These are phyloP conservation scores for Calocybe gangraenosa DNA, from an alignment of 768 basidiomycete genomes.

Conservation along the genomic window DNA sequence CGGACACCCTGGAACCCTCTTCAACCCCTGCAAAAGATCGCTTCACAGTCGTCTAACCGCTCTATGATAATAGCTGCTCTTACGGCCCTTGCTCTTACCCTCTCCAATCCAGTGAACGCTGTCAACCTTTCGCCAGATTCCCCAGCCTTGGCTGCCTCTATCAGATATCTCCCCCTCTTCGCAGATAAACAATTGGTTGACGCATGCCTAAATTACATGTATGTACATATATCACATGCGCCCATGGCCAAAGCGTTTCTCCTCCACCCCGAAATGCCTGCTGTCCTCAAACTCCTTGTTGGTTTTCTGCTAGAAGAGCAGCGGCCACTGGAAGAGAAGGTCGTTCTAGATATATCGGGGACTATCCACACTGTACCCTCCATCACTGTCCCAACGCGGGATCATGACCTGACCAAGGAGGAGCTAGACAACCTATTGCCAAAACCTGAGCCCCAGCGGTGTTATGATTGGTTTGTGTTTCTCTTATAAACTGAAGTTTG, in stretches of 20 bases:
- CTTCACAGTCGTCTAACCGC: conserved; percentile 60
- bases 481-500: not conserved
- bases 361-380: conserved; percentile 56
- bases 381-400: conserved; percentile 38
- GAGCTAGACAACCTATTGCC: conserved; percentile 58
- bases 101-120: conserved; percentile 58
- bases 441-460: conserved; percentile 71
- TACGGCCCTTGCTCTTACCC: conserved; percentile 53
- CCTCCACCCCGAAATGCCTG: conserved; percentile 64
- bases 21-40: conserved; percentile 50
- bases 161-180: conserved; percentile 72
- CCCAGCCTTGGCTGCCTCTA: conserved; percentile 56
- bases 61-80: conserved; percentile 69
- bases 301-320: conserved; percentile 69
- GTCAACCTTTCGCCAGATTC: conserved; percentile 51
- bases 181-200: conserved; percentile 67
- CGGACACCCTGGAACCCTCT: conserved; percentile 45
- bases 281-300: conserved; percentile 63
- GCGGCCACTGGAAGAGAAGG: conserved; percentile 51
- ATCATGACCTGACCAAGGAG: conserved; percentile 67
- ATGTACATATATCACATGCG: conserved; percentile 69
- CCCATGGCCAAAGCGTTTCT: conserved; percentile 77
- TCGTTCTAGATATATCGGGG: conserved; percentile 59
- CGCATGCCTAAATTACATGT: conserved; percentile 69
- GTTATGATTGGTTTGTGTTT: conserved; percentile 84